These are phyloP conservation scores for Colletotrichum eremochloae DNA, from an alignment of 2,329 filamentous ascomycete species.

Conservation along the genomic window DNA sequence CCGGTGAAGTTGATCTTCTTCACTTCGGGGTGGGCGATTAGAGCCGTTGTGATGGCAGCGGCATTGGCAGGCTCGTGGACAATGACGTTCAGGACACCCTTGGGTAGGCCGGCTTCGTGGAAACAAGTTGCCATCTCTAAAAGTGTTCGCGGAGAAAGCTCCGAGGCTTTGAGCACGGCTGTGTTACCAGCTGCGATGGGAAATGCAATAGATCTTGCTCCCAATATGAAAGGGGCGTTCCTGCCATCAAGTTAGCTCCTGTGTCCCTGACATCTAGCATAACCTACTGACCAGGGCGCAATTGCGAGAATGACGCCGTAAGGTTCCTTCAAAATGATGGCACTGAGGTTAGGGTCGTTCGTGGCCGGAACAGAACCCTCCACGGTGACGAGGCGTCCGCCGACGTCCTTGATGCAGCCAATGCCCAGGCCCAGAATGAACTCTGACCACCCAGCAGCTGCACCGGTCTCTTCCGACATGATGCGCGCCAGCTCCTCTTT, in stretches of 20 bases:
- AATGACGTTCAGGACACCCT: slow-evolving; percentile 80
- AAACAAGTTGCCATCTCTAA: slow-evolving; percentile 74
- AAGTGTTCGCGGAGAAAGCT: slow-evolving; percentile 74
- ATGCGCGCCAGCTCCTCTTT: slow-evolving; percentile 67
- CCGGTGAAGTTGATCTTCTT: slow-evolving; percentile 92
- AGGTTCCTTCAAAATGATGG: slow-evolving; percentile 76
- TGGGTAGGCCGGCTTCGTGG: slow-evolving; percentile 81
- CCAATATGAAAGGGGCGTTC: slow-evolving; percentile 71
- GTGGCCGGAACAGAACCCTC: slow-evolving; percentile 50
- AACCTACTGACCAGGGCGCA: slow-evolving; percentile 77
- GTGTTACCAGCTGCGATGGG: slow-evolving; percentile 86
- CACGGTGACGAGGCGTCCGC: slow-evolving; percentile 52
- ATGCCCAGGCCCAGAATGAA: slow-evolving; percentile 53
- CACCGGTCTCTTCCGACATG: slow-evolving; percentile 60
- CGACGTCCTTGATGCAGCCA: slow-evolving; percentile 55
- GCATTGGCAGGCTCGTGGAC: slow-evolving; percentile 76
- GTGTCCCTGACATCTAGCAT: not conserved
- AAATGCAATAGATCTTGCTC: slow-evolving; percentile 66
- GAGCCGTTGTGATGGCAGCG: slow-evolving; percentile 72
- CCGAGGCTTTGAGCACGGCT: slow-evolving; percentile 78
- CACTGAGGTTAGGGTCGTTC: slow-evolving; percentile 61
- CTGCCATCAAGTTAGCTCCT: slow-evolving; percentile 49
- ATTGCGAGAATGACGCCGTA: slow-evolving; percentile 85
- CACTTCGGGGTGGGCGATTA: slow-evolving; percentile 76
- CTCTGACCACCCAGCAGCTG: slow-evolving; percentile 45